phyloP scores from a whole-genome alignment of 768 basidiomycete species.

The Leucosporidium creatinivorum region DNA sequence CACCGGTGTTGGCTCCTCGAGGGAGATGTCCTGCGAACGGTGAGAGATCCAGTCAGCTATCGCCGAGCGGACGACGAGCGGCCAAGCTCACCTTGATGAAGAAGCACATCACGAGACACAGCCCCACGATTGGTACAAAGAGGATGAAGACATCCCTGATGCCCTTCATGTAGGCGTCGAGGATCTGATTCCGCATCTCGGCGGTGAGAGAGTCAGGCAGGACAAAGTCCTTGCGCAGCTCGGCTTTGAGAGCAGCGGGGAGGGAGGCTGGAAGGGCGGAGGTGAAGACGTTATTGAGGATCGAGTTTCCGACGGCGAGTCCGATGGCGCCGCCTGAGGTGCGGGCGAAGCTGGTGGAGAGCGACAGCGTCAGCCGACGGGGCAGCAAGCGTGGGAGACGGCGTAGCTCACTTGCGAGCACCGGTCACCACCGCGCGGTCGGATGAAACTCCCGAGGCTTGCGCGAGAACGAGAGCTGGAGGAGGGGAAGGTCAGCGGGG shows the following conservation, averaged over 20 bases:
- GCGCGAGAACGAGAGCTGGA: slow-evolving; percentile 36
- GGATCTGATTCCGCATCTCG: slow-evolving; percentile 4
- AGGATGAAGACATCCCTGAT: slow-evolving; percentile 36
- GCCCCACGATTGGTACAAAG: slow-evolving; percentile 32
- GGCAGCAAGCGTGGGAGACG: background rate
- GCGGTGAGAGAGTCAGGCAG: slow-evolving; percentile 6
- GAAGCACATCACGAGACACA: slow-evolving; percentile 31
- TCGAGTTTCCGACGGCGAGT: slow-evolving; percentile 39
- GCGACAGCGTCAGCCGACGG: background rate
- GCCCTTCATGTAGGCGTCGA: slow-evolving; percentile 33
- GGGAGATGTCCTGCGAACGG: slow-evolving; percentile 1
- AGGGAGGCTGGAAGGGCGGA: slow-evolving; percentile 9
- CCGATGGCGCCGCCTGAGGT: slow-evolving; percentile 41
- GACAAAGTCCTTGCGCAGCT: slow-evolving; percentile 10
- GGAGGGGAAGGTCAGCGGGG: too few relatives aligned
- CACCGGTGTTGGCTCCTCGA: background rate
- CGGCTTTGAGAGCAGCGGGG: slow-evolving; percentile 5
- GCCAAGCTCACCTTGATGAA: slow-evolving; percentile 29
- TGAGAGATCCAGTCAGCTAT: background rate
- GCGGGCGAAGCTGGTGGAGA: slow-evolving; percentile 35
- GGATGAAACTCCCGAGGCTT: slow-evolving; percentile 31
- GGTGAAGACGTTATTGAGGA: slow-evolving; percentile 37
- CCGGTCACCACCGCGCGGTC: slow-evolving; percentile 40
- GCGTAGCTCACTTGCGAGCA: slow-evolving; percentile 15
- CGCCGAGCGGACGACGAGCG: background rate